These are phyloP conservation scores for Allodekkera sacchari DNA, from an alignment of 805 yeast genomes.

Conservation along the genomic window DNA sequence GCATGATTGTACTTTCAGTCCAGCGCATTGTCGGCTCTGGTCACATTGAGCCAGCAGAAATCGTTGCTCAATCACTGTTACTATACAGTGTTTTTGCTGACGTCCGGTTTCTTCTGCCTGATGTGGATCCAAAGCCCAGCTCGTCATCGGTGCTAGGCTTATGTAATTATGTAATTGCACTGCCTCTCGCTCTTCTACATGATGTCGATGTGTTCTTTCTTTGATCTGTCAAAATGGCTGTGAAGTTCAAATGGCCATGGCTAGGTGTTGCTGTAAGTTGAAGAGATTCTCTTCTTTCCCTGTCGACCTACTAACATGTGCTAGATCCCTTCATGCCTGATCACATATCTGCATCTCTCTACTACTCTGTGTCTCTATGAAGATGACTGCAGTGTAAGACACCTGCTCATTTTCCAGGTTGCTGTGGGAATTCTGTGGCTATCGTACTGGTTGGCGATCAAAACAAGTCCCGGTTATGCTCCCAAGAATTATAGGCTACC, in stretches of 20 bases:
- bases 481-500: conserved; percentile 37
- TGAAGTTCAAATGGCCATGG: conserved; percentile 39
- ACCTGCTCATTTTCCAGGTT: conserved; percentile 26
- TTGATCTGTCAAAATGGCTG: conserved; percentile 11
- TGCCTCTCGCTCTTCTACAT: too few relatives aligned
- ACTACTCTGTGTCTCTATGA: conserved; percentile 50
- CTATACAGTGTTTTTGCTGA: too few relatives aligned
- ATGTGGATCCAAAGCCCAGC: too few relatives aligned
- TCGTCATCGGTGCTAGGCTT: too few relatives aligned
- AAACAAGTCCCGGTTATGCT: conserved; percentile 60
- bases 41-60: too few relatives aligned
- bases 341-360: conserved; percentile 52
- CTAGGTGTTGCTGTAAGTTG: conserved; percentile 32
- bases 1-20: too few relatives aligned
- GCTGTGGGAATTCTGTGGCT: conserved; percentile 51
- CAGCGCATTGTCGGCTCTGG: too few relatives aligned
- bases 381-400: conserved; percentile 28
- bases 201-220: too few relatives aligned
- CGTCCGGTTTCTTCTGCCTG: too few relatives aligned
- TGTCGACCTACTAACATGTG: neutral
- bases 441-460: conserved; percentile 64
- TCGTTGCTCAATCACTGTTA: too few relatives aligned
- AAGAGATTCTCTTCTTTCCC: neutral
- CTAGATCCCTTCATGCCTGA: conserved; percentile 58
- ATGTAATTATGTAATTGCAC: too few relatives aligned